These are phyloP conservation scores for Fusarium decemcellulare DNA, from an alignment of 2,329 filamentous ascomycete genomes.

Conservation along the genomic window DNA sequence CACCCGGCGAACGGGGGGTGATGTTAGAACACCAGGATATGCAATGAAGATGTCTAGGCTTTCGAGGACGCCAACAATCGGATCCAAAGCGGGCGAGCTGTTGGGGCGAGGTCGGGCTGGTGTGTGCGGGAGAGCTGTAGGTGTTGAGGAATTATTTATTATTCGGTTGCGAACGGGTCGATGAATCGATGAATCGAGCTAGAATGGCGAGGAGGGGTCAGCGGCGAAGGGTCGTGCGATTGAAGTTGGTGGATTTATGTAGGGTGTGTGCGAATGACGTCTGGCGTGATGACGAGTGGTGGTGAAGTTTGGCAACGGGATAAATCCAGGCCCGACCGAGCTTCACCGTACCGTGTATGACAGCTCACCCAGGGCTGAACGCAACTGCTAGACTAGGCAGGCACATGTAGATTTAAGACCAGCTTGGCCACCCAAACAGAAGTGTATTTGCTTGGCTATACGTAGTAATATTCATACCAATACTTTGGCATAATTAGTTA, in stretches of 20 bases:
- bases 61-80: conserved; percentile 12
- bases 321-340: conserved; percentile 34
- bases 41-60: conserved; percentile 18
- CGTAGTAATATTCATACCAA: too few species aligned
- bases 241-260: conserved; percentile 35
- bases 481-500: too few species aligned
- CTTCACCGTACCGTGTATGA: neutral
- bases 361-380: too few species aligned
- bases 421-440: too few species aligned
- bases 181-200: conserved; percentile 1
- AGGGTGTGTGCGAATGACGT: conserved; percentile 46
- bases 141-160: neutral
- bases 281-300: conserved; percentile 39
- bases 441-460: too few species aligned
- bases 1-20: conserved; percentile 20
- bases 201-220: conserved; percentile 10
- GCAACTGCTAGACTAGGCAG: too few species aligned
- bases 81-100: conserved; percentile 18
- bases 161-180: neutral
- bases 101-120: neutral
- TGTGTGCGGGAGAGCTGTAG: neutral
- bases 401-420: too few species aligned
- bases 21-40: conserved; percentile 19
- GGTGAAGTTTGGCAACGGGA: conserved; percentile 33
- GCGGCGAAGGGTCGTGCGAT: conserved; percentile 16